phyloP scores from a whole-genome alignment of 352 stramenopile genomes.

The Halophytophthora batemanensis region DNA sequence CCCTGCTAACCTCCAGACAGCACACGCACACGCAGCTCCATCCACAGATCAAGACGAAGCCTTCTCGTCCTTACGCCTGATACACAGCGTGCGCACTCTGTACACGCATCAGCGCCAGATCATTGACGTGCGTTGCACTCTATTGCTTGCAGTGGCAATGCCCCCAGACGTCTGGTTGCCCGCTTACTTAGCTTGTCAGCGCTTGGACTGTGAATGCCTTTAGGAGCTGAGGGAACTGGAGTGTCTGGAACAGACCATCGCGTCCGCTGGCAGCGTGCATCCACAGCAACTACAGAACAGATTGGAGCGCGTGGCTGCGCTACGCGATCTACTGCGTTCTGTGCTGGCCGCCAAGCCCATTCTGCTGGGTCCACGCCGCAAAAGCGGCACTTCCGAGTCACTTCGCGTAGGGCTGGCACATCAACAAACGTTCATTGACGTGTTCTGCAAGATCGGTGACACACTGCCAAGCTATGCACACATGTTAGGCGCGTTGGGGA shows the following conservation, averaged over 20 bases:
- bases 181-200: too few species aligned
- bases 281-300: conserved; percentile 28
- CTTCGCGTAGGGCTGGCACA: conserved; percentile 43
- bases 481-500: conserved; percentile 23
- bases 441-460: conserved; percentile 50
- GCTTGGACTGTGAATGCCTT: neutral
- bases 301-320: conserved; percentile 11
- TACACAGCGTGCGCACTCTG: conserved; percentile 19
- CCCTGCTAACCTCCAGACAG: neutral
- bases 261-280: conserved; percentile 18
- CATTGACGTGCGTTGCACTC: neutral
- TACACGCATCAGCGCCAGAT: conserved; percentile 8
- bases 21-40: neutral
- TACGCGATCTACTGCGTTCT: conserved; percentile 26
- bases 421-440: conserved; percentile 40
- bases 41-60: neutral
- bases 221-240: conserved; percentile 38
- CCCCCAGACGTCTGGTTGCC: neutral
- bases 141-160: neutral
- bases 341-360: conserved; percentile 37
- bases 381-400: conserved; percentile 27
- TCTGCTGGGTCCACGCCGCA: conserved; percentile 35
- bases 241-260: conserved; percentile 27
- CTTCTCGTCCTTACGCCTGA: conserved; percentile 28
- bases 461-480: conserved; percentile 31